These are phyloP conservation scores for Drosera capensis DNA, from an alignment of 148 eudicot species.

Conservation along the genomic window DNA sequence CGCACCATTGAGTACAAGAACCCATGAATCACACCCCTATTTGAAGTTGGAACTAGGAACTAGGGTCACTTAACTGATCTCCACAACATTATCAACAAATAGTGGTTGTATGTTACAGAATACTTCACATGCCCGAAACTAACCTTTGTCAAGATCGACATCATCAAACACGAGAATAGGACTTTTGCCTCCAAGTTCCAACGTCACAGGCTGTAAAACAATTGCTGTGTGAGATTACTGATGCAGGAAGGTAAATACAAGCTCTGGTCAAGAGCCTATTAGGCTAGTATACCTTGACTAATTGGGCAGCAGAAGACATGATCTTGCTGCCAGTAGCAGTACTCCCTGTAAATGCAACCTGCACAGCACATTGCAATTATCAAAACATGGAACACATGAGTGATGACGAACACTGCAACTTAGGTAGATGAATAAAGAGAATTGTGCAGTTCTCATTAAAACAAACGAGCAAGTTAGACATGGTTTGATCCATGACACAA, in stretches of 20 bases:
- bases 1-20: not conserved
- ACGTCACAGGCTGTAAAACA: constrained; percentile 73
- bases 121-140: constrained; percentile 9
- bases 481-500: no score
- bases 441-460: no score
- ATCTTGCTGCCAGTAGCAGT: constrained; percentile 83
- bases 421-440: no score
- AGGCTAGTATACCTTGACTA: constrained; percentile 51
- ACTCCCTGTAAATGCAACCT: constrained; percentile 97
- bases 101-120: no score
- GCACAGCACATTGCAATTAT: constrained; percentile 8
- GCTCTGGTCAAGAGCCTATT: not conserved
- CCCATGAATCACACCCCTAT: no score
- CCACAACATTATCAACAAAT: no score
- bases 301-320: constrained; percentile 83
- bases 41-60: not conserved
- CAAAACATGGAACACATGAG: not conserved
- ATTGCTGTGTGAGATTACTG: constrained; percentile 5
- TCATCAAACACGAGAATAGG: constrained; percentile 93
- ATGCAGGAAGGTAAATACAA: not conserved
- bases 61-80: no score
- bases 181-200: constrained; percentile 99
- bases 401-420: no score
- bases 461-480: no score
- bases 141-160: constrained; percentile 86